Conservation (phyloP, 768 basidiomycete genomes). For the Rubroboletus pulcherrimus region DNA sequence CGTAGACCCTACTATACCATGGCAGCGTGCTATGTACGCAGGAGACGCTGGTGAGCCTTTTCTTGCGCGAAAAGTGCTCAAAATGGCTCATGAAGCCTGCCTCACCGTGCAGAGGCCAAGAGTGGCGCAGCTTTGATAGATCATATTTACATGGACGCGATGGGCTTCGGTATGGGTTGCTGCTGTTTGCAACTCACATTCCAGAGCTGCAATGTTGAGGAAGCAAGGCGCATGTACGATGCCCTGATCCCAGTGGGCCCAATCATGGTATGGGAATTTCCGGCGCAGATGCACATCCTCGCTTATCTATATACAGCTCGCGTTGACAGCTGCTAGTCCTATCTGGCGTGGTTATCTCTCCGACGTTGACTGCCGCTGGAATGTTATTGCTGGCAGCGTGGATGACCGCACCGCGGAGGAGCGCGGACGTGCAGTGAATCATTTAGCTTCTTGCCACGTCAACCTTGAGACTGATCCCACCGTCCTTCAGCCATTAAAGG, state of each 20-base stretch:
- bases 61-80: slow-evolving; percentile 3
- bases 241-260: slow-evolving; percentile 94
- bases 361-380: slow-evolving; percentile 98
- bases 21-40: slow-evolving; percentile 75
- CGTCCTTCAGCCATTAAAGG: slow-evolving; percentile 62
- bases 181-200: slow-evolving; percentile 97
- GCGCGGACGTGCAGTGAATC: slow-evolving; percentile 71
- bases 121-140: slow-evolving; percentile 82
- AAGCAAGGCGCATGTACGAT: slow-evolving; percentile 92
- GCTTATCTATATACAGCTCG: slow-evolving; percentile 55
- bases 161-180: slow-evolving; percentile 99
- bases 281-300: neutral
- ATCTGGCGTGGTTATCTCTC: slow-evolving; percentile 92
- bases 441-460: slow-evolving; percentile 4
- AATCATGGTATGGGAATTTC: slow-evolving; percentile 65
- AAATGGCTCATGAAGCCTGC: slow-evolving; percentile 3
- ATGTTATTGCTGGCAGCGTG: slow-evolving; percentile 97
- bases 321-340: slow-evolving; percentile 91
- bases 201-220: slow-evolving; percentile 90
- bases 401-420: slow-evolving; percentile 97
- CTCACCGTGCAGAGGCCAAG: slow-evolving; percentile 63
- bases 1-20: slow-evolving; percentile 89
- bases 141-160: slow-evolving; percentile 97
- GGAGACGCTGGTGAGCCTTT: slow-evolving; percentile 72
- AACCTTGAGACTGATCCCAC: slow-evolving; percentile 2